Conservation (phyloP, 2,329 filamentous ascomycete genomes). For the Cadophora sp. region DNA sequence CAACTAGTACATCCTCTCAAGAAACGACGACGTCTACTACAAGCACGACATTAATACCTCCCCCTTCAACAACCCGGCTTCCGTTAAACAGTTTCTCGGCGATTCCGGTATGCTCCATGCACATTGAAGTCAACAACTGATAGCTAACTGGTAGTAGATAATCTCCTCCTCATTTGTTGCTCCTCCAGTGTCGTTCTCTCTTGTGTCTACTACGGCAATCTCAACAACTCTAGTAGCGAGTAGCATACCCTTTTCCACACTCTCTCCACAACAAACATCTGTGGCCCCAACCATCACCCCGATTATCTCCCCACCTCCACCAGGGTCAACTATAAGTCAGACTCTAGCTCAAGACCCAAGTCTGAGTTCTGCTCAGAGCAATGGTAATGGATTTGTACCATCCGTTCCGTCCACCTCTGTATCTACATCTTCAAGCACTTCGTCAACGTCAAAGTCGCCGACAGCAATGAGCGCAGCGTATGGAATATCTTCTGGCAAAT, state of each 20-base stretch:
- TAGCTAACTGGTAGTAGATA: neutral
- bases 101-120: neutral
- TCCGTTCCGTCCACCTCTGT: neutral
- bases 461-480: neutral
- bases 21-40: neutral
- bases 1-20: neutral
- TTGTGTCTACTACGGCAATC: neutral
- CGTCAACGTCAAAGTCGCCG: neutral
- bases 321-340: neutral
- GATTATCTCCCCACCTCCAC: neutral
- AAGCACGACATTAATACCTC: neutral
- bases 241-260: neutral
- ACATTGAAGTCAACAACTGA: neutral
- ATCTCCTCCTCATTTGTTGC: neutral
- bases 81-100: neutral
- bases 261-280: neutral
- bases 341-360: neutral
- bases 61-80: neutral
- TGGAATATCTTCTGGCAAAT: neutral
- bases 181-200: neutral
- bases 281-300: neutral
- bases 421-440: neutral
- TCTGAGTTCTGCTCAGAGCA: neutral
- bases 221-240: neutral
- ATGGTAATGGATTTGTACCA: slow-evolving; percentile 1